Evolutionary conservation across 768 basidiomycete species (phyloP).

Genomic region (Russula dissimulans): DNA sequence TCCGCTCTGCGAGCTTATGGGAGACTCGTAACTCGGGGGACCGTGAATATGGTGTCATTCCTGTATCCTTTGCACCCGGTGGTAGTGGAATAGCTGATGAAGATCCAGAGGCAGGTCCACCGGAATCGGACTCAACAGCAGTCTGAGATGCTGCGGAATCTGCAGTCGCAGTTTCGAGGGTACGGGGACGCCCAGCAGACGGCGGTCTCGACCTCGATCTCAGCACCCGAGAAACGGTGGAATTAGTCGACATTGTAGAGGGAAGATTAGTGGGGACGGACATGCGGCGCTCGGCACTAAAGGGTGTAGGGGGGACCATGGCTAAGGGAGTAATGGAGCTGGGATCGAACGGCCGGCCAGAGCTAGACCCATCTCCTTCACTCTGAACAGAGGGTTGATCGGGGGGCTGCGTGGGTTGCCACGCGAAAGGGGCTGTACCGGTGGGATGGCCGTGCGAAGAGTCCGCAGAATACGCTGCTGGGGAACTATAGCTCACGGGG

Average conservation of each 20-base stretch:
- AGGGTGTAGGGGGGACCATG: constrained; percentile 50
- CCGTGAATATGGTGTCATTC: constrained; percentile 82
- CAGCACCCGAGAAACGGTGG: constrained; percentile 41
- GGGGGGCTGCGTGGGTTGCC: constrained; percentile 42
- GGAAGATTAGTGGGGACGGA: constrained; percentile 45
- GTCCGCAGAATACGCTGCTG: constrained; percentile 54
- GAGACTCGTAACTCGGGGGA: constrained; percentile 91
- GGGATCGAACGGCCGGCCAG: constrained; percentile 42
- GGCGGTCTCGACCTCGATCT: constrained; percentile 36
- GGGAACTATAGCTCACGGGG: constrained; percentile 41
- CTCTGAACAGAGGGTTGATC: constrained; percentile 28
- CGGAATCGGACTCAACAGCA: constrained; percentile 10
- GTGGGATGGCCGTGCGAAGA: constrained; percentile 56
- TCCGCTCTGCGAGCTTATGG: constrained; percentile 95
- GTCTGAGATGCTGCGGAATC: constrained; percentile 24
- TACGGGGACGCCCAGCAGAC: constrained; percentile 31
- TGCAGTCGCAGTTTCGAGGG: constrained; percentile 31
- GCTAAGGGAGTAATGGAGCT: constrained; percentile 26
- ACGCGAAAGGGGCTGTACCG: constrained; percentile 61
- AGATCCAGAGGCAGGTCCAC: constrained; percentile 17
- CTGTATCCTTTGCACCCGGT: constrained; percentile 14
- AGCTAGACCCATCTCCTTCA: constrained; percentile 19
- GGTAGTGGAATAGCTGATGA: constrained; percentile 34
- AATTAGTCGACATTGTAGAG: constrained; percentile 39
- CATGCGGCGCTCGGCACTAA: constrained; percentile 62